Evolutionary conservation across 225 moss, liverwort and hornwort species (phyloP).

Genomic region (Sphagnum tenellum): DNA sequence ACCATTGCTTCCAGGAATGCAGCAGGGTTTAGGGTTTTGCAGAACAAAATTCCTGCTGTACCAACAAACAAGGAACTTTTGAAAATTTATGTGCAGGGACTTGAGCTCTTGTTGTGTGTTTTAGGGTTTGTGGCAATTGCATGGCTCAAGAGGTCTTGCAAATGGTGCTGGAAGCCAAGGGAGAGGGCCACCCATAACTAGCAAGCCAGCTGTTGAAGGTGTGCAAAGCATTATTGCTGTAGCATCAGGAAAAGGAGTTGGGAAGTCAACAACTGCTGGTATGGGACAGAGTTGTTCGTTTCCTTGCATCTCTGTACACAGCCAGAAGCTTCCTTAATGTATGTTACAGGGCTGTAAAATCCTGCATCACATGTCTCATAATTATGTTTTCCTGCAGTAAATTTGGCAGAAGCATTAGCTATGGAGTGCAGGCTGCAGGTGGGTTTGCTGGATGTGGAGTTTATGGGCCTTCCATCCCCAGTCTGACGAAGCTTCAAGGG

Average conservation of each 20-base stretch:
- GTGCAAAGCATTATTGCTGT: constrained; percentile 82
- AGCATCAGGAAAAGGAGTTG: constrained; percentile 97
- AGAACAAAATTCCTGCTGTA: too few species aligned
- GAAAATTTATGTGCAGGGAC: too few species aligned
- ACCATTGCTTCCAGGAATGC: too few species aligned
- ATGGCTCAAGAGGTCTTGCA: constrained; percentile 20
- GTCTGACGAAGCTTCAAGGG: constrained; percentile 83
- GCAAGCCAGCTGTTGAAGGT: constrained; percentile 47
- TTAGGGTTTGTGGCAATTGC: constrained; percentile 13
- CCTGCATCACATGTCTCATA: too few species aligned
- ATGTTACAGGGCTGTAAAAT: too few species aligned
- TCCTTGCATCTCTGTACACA: too few species aligned
- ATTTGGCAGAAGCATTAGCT: constrained; percentile 76
- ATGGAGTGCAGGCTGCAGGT: constrained; percentile 87
- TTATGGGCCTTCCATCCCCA: constrained; percentile 89
- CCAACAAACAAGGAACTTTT: too few species aligned
- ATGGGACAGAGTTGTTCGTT: too few species aligned
- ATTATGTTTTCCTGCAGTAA: constrained; percentile 45
- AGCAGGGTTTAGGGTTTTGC: too few species aligned
- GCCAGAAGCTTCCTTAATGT: too few species aligned
- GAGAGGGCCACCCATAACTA: constrained; percentile 30
- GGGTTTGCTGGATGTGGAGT: constrained; percentile 97
- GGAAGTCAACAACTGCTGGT: constrained; percentile 96
- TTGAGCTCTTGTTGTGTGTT: too few species aligned
- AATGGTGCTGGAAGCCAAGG: constrained; percentile 29